Conservation (phyloP, 2,329 filamentous ascomycete species). For the Grosmannia serpens region DNA sequence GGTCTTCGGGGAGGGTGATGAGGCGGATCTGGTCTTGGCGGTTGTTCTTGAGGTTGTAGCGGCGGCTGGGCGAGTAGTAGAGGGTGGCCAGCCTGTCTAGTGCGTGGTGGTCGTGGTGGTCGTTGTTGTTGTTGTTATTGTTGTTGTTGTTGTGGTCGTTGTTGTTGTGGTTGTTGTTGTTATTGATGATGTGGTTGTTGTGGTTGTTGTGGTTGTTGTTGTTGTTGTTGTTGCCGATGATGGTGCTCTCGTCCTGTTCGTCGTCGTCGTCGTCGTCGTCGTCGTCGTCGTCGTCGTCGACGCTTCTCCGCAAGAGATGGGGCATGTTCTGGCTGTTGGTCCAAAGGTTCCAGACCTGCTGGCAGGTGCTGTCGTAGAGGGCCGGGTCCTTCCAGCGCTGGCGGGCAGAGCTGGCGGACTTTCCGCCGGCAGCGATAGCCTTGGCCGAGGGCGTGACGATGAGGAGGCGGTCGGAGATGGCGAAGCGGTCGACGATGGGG, state of each 20-base stretch:
- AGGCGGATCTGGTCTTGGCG: slow-evolving; percentile 2
- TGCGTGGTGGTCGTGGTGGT: no score
- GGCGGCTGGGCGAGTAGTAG: neutral
- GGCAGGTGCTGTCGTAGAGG: slow-evolving; percentile 1
- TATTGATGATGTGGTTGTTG: neutral
- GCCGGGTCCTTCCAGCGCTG: slow-evolving; percentile 1
- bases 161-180: neutral
- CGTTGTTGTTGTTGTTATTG: neutral
- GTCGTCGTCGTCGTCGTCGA: neutral
- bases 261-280: neutral
- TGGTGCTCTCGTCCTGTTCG: neutral
- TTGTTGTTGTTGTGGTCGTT: neutral
- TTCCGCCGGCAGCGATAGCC: neutral
- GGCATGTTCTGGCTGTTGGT: slow-evolving; percentile 5
- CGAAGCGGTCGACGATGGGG: slow-evolving; percentile 35
- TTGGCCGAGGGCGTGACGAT: slow-evolving; percentile 12
- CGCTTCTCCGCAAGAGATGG: neutral
- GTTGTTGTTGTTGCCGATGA: neutral
- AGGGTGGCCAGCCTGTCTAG: neutral
- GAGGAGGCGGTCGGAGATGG: slow-evolving; percentile 22
- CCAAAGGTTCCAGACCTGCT: slow-evolving; percentile 7
- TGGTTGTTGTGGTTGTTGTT: neutral
- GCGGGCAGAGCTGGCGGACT: slow-evolving; percentile 2
- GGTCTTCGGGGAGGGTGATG: neutral
- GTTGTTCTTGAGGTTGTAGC: neutral